Evolutionary conservation across 176 grass and related monocot genomes (phyloP).

Genomic region (Tuctoria greenei): DNA sequence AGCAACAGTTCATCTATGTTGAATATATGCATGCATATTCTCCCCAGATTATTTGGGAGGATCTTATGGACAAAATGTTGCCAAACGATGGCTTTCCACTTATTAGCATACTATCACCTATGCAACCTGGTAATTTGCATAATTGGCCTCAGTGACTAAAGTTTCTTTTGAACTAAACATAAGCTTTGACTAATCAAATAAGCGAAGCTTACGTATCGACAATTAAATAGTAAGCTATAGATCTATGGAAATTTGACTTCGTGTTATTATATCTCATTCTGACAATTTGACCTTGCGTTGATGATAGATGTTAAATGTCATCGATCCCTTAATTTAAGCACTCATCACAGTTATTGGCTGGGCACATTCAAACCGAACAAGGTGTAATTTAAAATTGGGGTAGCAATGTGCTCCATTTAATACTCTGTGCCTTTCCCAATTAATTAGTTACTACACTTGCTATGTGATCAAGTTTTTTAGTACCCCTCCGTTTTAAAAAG

Average conservation of each 20-base stretch:
- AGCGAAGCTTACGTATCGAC: not conserved
- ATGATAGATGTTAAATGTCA: not conserved
- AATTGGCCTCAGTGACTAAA: not conserved
- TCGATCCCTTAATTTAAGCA: not conserved
- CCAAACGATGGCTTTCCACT: not conserved
- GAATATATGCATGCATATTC: not conserved
- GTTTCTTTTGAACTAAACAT: not conserved
- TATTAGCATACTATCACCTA: not conserved
- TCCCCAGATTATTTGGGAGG: not conserved
- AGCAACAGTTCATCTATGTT: not conserved
- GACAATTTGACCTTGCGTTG: not conserved
- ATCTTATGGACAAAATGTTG: not conserved
- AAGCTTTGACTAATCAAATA: not conserved
- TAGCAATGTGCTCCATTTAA: conserved; percentile 12
- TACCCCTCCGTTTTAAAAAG: too few relatives aligned
- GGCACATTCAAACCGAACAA: not conserved
- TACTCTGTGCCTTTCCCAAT: not conserved
- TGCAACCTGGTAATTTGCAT: not conserved
- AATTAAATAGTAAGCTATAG: not conserved
- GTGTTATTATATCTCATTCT: not conserved
- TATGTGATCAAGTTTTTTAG: not conserved
- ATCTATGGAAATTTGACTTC: not conserved
- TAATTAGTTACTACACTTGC: not conserved
- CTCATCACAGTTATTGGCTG: not conserved
- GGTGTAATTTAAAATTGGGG: not conserved